Evolutionary conservation across 768 basidiomycete species (phyloP).

Genomic region (Coprinopsis sp.): DNA sequence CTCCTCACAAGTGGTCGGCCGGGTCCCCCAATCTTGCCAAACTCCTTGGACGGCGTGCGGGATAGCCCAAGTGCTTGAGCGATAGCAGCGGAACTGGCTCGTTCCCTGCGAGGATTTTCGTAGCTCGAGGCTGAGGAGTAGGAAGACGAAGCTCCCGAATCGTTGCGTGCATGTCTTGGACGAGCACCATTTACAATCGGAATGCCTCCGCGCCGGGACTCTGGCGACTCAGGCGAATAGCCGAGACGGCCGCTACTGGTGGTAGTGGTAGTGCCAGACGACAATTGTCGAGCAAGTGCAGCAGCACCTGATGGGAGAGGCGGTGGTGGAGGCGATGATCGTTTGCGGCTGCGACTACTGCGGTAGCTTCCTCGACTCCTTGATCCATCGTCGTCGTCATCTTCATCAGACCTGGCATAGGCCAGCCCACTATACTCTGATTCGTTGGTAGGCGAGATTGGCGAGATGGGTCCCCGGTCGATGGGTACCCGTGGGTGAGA

Average conservation of each 20-base stretch:
- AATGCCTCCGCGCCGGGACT: not conserved
- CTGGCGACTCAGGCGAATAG: not conserved
- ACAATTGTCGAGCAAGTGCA: not conserved
- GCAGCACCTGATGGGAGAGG: not conserved
- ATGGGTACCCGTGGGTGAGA: conserved; percentile 10
- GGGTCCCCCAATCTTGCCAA: conserved; percentile 36
- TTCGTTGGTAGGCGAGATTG: conserved; percentile 32
- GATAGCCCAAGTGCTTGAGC: conserved; percentile 43
- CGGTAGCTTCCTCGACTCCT: conserved; percentile 8
- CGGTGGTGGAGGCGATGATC: not conserved
- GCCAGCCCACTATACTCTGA: conserved; percentile 48
- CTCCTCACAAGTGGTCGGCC: conserved; percentile 28
- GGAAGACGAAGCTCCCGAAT: conserved; percentile 23
- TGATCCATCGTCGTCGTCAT: conserved; percentile 36
- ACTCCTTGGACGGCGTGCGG: conserved; percentile 34
- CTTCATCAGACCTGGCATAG: conserved; percentile 46
- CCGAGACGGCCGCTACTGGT: not conserved
- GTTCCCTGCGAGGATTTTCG: conserved; percentile 8
- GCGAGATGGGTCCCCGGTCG: conserved; percentile 8
- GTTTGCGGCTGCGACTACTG: not conserved
- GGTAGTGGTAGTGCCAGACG: not conserved
- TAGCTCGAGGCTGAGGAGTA: conserved; percentile 20
- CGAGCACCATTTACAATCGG: not conserved
- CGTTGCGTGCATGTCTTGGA: conserved; percentile 15
- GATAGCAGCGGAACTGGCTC: conserved; percentile 33